Base-by-base conservation (phyloP, 1,284 basidiomycete species). In the Cutaneotrichosporon cutaneum region DNA sequence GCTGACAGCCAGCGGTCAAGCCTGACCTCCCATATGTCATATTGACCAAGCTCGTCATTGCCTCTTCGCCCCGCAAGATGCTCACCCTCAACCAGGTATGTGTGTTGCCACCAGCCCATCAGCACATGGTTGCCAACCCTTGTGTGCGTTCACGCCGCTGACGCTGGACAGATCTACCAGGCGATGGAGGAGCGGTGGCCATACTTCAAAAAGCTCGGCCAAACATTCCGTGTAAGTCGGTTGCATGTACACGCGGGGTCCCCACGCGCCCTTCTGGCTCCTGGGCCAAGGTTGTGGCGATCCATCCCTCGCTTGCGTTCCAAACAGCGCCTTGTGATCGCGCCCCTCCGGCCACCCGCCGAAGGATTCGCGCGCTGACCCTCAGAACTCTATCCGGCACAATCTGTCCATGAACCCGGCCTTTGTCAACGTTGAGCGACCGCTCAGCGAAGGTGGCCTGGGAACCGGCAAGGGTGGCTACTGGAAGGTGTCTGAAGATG, bases 361-460 rank as follows among this genome's bases (percentile, higher is more conserved):
- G 14, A 48, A 10, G 32, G 7, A 55, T 42, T 18, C 39, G 16
- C 18, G 39, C 39, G 53, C 52, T 58, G 48, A 56, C 35, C 36
- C 44, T 27, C 56, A 72, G 88, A 87, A 87, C 71, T 92, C 90
- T 8, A 90, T 94, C 61, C 84, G 92, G 11, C 92, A 94, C 77
- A 90, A 88, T 66, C 82, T 95, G 4, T 91, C 89, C 4, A 78
- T 94, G 39, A 88, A 92, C 74, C 85, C 87, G 62, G 86, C 88
- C 54, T 94, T 94, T 76, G 76, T 82, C 60, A 85, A 85, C 59
- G 82, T 83, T 39, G 70, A 73, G 47, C 59, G 72, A 16, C 62
- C 67, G 0, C 54, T 51, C 5, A 56, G 61, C 36, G 72, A 72
- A 18, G 69, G 66, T 1, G 61, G 62, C 9, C 44, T 63, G 7